Percentiles rank a stretch among this genome's conserved stretches.
Evolutionary conservation across 352 stramenopile genomes (phyloP).

Genomic region (Globisporangium spinosum): DNA sequence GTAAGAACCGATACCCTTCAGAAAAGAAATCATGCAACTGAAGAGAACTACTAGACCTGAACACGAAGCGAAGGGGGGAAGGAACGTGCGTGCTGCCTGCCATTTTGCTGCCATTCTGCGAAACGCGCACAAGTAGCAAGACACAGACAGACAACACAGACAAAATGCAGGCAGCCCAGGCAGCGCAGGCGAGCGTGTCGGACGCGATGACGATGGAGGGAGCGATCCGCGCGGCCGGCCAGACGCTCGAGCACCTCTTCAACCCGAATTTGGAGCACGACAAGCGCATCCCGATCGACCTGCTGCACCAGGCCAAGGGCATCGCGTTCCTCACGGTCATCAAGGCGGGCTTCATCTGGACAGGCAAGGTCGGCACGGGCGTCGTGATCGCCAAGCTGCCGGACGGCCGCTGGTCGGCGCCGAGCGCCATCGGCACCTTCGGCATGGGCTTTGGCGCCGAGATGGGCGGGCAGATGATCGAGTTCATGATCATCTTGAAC

Average conservation of each 20-base stretch:
- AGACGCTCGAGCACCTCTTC: slow-evolving; percentile 91
- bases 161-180: not conserved
- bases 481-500: slow-evolving; percentile 93
- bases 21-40: not conserved
- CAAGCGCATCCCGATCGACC: slow-evolving; percentile 86
- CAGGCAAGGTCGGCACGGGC: slow-evolving; percentile 82
- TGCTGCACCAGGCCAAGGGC: slow-evolving; percentile 88
- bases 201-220: slow-evolving; percentile 88
- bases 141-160: not conserved
- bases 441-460: slow-evolving; percentile 87
- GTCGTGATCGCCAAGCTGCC: slow-evolving; percentile 93
- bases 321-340: slow-evolving; percentile 91
- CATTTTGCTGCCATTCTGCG: not conserved
- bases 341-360: slow-evolving; percentile 89
- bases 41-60: not conserved
- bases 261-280: slow-evolving; percentile 83
- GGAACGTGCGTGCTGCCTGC: not conserved
- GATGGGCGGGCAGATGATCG: slow-evolving; percentile 76
- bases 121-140: not conserved
- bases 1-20: not conserved
- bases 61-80: slow-evolving; percentile 5
- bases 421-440: slow-evolving; percentile 91
- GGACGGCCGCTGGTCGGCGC: slow-evolving; percentile 94
- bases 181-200: slow-evolving; percentile 28
- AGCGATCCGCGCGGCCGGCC: slow-evolving; percentile 86